Conservation (phyloP, 805 yeast species). For the Ogataea ganodermae region DNA sequence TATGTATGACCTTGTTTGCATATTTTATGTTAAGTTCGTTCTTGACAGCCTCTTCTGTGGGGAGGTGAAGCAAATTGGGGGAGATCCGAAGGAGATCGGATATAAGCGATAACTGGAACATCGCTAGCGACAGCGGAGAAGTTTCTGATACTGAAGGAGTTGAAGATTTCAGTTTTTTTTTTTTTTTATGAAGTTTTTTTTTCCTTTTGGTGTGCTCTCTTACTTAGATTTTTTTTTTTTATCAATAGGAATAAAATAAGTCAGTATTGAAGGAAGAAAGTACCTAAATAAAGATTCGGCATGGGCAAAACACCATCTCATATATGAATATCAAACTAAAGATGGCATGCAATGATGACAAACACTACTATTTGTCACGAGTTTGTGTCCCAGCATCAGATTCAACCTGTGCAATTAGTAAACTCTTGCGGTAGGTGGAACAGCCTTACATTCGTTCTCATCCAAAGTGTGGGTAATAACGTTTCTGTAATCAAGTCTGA, state of each 20-base stretch:
- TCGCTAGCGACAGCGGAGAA: too few species aligned
- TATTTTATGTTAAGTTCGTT: slow-evolving; percentile 83
- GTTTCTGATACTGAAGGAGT: too few species aligned
- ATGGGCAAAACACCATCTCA: slow-evolving; percentile 1
- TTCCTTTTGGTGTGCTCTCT: background rate
- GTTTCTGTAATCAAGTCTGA: slow-evolving; percentile 78
- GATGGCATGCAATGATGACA: background rate
- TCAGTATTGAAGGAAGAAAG: slow-evolving; percentile 1
- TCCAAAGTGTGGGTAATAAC: slow-evolving; percentile 86
- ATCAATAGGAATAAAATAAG: slow-evolving; percentile 8
- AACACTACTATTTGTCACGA: background rate
- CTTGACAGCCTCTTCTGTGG: slow-evolving; percentile 69
- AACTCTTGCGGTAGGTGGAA: slow-evolving; percentile 96
- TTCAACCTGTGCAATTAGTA: slow-evolving; percentile 49
- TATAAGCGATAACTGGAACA: slow-evolving; percentile 84
- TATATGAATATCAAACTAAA: slow-evolving; percentile 1
- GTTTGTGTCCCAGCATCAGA: background rate
- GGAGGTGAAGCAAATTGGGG: slow-evolving; percentile 77
- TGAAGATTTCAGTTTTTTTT: background rate
- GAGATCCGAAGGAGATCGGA: slow-evolving; percentile 86
- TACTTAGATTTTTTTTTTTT: background rate
- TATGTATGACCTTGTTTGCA: slow-evolving; percentile 81
- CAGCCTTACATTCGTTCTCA: slow-evolving; percentile 89
- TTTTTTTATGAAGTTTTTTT: background rate
- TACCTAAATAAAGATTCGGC: background rate